Conservation (phyloP, 176 grass and related monocot species). For the Puccinellia tenuiflora region DNA sequence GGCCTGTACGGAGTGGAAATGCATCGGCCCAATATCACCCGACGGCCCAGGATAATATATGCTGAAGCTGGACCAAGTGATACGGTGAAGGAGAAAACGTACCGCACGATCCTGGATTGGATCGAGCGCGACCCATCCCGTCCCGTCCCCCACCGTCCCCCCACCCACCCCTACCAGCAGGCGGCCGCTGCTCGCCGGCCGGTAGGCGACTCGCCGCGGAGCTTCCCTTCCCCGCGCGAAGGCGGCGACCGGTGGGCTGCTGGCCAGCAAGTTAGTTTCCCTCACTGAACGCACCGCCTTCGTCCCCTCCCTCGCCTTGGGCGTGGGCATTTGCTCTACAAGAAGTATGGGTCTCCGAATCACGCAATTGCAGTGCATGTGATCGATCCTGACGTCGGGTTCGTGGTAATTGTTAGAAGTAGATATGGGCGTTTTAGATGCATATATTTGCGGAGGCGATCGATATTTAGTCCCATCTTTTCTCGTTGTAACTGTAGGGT, state of each 20-base stretch:
- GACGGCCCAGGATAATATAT: not conserved
- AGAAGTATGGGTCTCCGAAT: not conserved
- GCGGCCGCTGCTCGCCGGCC: not conserved
- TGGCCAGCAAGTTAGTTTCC: not conserved
- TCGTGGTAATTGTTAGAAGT: not conserved
- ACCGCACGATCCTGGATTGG: not conserved
- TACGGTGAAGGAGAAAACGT: not conserved
- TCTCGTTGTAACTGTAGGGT: not conserved
- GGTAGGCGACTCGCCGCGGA: not conserved
- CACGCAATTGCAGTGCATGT: not conserved
- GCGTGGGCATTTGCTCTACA: not conserved
- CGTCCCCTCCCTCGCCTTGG: not conserved
- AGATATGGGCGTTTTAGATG: not conserved
- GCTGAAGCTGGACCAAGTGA: constrained; percentile 1
- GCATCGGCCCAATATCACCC: not conserved
- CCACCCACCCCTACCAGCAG: not conserved
- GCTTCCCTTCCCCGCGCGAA: not conserved
- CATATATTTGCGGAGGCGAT: not conserved
- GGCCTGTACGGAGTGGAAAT: not conserved
- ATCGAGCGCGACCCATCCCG: not conserved
- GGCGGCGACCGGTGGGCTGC: not conserved
- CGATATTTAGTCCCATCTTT: not conserved
- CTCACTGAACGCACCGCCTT: not conserved
- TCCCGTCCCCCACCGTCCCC: not conserved
- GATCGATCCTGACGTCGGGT: not conserved